Percentiles rank a stretch among this genome's conserved stretches.
Conservation (phyloP, 192 early-diverging fungal genomes). For the Geosiphon pyriformis region DNA sequence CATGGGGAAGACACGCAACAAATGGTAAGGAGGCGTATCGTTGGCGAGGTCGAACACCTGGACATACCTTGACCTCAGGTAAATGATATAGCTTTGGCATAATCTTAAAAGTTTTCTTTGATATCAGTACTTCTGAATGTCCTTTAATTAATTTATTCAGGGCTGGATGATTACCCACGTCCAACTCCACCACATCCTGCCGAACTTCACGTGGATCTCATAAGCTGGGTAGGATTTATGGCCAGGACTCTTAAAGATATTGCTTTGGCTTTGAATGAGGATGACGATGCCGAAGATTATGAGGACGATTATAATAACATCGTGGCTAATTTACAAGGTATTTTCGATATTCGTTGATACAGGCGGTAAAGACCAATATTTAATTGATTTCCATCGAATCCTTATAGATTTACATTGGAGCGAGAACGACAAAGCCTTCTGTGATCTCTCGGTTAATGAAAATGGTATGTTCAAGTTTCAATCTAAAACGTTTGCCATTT, state of each 20-base stretch:
- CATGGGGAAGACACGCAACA: constrained; percentile 39
- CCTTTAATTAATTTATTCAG: constrained; percentile 22
- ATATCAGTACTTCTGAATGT: background rate
- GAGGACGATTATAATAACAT: constrained; percentile 49
- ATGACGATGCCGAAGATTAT: constrained; percentile 55
- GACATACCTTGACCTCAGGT: constrained; percentile 85
- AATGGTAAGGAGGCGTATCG: constrained; percentile 67
- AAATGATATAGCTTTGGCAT: no score
- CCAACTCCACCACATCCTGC: constrained; percentile 61
- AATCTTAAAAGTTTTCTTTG: background rate
- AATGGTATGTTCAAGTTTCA: constrained; percentile 35
- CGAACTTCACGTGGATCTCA: constrained; percentile 75
- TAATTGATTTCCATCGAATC: background rate
- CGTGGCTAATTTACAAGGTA: constrained; percentile 48
- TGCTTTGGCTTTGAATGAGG: constrained; percentile 50
- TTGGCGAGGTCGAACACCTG: constrained; percentile 81
- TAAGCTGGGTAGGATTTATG: constrained; percentile 71
- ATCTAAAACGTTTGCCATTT: no score
- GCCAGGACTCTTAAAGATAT: constrained; percentile 51
- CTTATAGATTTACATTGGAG: constrained; percentile 65
- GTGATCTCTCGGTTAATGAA: constrained; percentile 58
- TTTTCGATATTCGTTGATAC: background rate
- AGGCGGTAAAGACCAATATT: background rate
- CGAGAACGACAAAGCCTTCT: constrained; percentile 51
- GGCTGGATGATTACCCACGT: constrained; percentile 93